phyloP scores from a whole-genome alignment of 805 yeast species.

The Kuraishia capsulata region DNA sequence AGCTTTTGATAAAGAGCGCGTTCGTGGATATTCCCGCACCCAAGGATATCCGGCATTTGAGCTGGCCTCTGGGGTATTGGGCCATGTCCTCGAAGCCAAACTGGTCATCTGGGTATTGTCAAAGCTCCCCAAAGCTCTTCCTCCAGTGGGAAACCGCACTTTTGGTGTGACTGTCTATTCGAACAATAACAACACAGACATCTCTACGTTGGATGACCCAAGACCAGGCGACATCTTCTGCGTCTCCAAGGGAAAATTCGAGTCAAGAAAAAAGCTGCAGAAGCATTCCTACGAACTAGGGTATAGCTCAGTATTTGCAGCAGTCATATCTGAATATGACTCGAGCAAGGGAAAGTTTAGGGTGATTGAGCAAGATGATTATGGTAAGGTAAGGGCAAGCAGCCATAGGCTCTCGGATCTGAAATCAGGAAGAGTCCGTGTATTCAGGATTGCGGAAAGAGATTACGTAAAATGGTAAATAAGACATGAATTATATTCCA shows the following conservation, averaged over 20 bases:
- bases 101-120: conserved; percentile 27
- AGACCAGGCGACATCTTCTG: conserved; percentile 81
- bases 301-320: conserved; percentile 35
- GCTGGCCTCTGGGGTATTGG: conserved; percentile 29
- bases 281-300: conserved; percentile 56
- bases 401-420: conserved; percentile 64
- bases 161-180: conserved; percentile 68
- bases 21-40: conserved; percentile 38
- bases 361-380: conserved; percentile 48
- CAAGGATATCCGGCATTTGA: conserved; percentile 45
- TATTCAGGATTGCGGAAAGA: conserved; percentile 72
- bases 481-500: no score
- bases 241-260: conserved; percentile 66
- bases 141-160: conserved; percentile 52
- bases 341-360: conserved; percentile 58
- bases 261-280: conserved; percentile 46
- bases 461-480: conserved; percentile 62
- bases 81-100: conserved; percentile 20
- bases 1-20: conserved; percentile 30
- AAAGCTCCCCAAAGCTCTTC: conserved; percentile 24
- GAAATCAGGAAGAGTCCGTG: conserved; percentile 69
- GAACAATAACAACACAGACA: conserved; percentile 39
- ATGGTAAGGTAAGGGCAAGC: conserved; percentile 46
- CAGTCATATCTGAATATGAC: conserved; percentile 69
- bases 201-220: conserved; percentile 50